Evolutionary conservation across 306 rosid species (phyloP), one percentile per base, ranked within the genome.

Genomic region (Prunus salicina): DNA sequence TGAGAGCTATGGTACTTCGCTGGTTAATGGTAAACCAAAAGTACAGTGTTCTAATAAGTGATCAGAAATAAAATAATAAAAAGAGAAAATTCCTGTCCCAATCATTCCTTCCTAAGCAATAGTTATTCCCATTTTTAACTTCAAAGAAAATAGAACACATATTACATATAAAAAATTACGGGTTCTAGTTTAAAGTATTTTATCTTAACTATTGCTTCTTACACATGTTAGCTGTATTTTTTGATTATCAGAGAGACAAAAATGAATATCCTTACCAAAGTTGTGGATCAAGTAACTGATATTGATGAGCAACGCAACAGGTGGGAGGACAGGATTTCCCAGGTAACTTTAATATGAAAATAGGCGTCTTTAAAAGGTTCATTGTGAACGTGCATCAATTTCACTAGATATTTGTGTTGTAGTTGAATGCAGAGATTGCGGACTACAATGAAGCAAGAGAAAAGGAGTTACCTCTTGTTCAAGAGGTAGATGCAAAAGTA

Each of bases 401-500:
- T 70, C 30, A 58, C 58, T 63, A 43, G 75, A n/a, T 73, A 52
- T 34, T 79, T 82, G 55, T 30, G 12, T 71, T 69, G 49, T 72
- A 94, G 98, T 86, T 92, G 89, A 88, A 83, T 74, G 76, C 78
- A 57, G 96, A 84, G 67, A 90, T 94, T 80, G 79, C 71, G 0
- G 83, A 79, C 47, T 77, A 79, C 81, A 83, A 84, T 74, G 89
- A 88, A 87, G 89, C 89, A 47, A 87, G 85, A 82, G 96, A 88
- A 77, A 86, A 65, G 80, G 97, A 94, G 76, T 71, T 87, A 77
- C 89, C 96, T 67, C 86, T 85, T 73, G 85, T 88, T 84, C 91
- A 94, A 78, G 97, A 92, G 77, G 89, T 82, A 43, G 96, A 89
- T 43, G 78, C 79, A 12, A 87, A 88, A 57, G 97, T 94, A 52